Evolutionary conservation across 2,329 filamentous ascomycete genomes (phyloP), one percentile per base, ranked within the genome.

Genomic region (Pseudopyrenochaeta lycopersici): DNA sequence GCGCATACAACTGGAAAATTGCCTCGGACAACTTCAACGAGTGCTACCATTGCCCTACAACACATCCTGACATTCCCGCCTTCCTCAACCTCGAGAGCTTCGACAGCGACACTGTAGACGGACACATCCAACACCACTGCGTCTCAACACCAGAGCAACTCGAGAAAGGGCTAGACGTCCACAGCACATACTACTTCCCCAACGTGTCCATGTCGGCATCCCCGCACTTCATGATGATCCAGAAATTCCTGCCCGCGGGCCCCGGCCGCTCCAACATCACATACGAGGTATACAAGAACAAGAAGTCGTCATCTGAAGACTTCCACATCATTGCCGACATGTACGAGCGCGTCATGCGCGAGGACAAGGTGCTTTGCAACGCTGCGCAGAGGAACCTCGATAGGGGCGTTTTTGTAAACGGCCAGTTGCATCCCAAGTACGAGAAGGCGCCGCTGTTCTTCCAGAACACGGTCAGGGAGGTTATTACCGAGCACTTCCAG

Each of bases 271-370:
- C 81, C 1, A 75, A 75, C 12, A 86, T 88, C 80, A 76, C 78
- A 33, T 88, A 88, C 69, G 83, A 88, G 66, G 80, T 88, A 47
- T 88, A 82, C 77, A 79, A 83, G 50, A 83, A 87, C 78, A 84
- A 83, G 63, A 72, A 82, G 62, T 81, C 84, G 4, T 79, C 77
- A n/a, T 82, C 86, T 14, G 81, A 81, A 20, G 81, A 85, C 46
- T 88, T 88, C 67, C 73, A 80, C 14, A 70, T 77, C 52, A 84
- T 88, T 67, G 80, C 79, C 64, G 74, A 82, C 43, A 84, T 88
- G 70, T 88, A 87, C 74, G 84, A 84, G 70, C 81, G 83, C 29
- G 81, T 88, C 65, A 84, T 88, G 82, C 79, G 80, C 2, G 86
- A 88, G 70, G 86, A 88, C 74, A 88, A 88, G 66, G 77, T 81